Evolutionary conservation across 2,329 filamentous ascomycete genomes (phyloP).

Genomic region (Epicoccum nigrum): DNA sequence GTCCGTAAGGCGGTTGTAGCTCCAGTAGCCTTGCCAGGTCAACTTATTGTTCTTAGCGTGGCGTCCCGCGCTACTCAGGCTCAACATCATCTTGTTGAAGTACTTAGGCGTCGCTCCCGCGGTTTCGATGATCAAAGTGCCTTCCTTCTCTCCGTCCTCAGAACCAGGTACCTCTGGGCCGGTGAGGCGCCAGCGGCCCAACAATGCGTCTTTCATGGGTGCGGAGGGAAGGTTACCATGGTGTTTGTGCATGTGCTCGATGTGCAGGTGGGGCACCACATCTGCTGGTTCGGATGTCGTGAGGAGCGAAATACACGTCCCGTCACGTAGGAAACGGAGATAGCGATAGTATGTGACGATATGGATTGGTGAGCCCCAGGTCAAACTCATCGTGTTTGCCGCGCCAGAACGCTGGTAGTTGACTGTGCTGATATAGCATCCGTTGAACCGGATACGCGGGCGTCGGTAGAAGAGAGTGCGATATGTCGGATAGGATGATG

Average conservation of each 20-base stretch:
- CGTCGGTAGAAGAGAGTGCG: conserved; percentile 78
- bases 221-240: conserved; percentile 52
- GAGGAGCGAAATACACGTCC: conserved; percentile 78
- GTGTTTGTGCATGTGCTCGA: conserved; percentile 65
- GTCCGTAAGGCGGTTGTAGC: conserved; percentile 85
- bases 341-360: conserved; percentile 99
- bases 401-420: conserved; percentile 91
- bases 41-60: conserved; percentile 82
- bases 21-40: conserved; percentile 87
- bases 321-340: conserved; percentile 91
- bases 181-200: conserved; percentile 70
- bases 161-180: conserved; percentile 49
- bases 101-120: conserved; percentile 82
- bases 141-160: conserved; percentile 36
- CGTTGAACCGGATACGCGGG: conserved; percentile 90
- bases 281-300: conserved; percentile 83
- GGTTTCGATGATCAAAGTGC: conserved; percentile 75
- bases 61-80: conserved; percentile 66
- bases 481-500: conserved; percentile 49
- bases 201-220: conserved; percentile 72
- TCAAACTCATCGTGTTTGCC: conserved; percentile 69
- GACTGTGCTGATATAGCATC: conserved; percentile 94
- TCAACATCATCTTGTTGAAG: conserved; percentile 80
- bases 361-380: conserved; percentile 82
- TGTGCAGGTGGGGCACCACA: conserved; percentile 82